Evolutionary conservation across 805 yeast genomes (phyloP).

Genomic region (Schwanniomyces pseudopolymorphus): DNA sequence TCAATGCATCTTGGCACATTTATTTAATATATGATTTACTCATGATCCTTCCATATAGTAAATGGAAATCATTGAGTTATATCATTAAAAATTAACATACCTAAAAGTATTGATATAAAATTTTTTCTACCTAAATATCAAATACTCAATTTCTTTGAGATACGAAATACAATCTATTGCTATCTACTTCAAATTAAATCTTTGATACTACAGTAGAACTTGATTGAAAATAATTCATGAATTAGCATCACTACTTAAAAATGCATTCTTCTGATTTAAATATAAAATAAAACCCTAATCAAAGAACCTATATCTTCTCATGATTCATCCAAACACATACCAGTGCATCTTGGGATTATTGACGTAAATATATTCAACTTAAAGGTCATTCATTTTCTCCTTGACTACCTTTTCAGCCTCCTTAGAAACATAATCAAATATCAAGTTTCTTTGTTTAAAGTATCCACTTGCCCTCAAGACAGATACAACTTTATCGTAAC

Average conservation of each 20-base stretch:
- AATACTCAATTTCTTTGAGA: not conserved
- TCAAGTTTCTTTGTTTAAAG: slow-evolving; percentile 46
- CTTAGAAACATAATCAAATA: slow-evolving; percentile 33
- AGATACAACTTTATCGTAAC: slow-evolving; percentile 50
- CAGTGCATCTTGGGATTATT: too few relatives aligned
- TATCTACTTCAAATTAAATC: too few relatives aligned
- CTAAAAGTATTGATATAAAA: not conserved
- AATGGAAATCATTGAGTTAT: not conserved
- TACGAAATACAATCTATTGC: too few relatives aligned
- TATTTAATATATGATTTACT: slow-evolving; percentile 14
- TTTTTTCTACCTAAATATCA: too few relatives aligned
- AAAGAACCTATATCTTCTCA: too few relatives aligned
- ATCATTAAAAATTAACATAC: slow-evolving; percentile 5
- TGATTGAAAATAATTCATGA: too few relatives aligned
- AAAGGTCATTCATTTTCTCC: slow-evolving; percentile 30
- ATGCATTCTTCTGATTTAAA: too few relatives aligned
- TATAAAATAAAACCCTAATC: too few relatives aligned
- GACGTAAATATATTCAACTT: slow-evolving; percentile 18
- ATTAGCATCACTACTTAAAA: too few relatives aligned
- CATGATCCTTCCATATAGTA: slow-evolving; percentile 8
- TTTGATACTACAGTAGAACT: too few relatives aligned
- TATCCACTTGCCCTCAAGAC: slow-evolving; percentile 48
- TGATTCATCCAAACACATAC: too few relatives aligned
- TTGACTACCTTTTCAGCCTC: slow-evolving; percentile 29
- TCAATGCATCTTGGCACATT: slow-evolving; percentile 28